phyloP scores from a whole-genome alignment of 352 stramenopile species.

The Plasmopara muralis region DNA sequence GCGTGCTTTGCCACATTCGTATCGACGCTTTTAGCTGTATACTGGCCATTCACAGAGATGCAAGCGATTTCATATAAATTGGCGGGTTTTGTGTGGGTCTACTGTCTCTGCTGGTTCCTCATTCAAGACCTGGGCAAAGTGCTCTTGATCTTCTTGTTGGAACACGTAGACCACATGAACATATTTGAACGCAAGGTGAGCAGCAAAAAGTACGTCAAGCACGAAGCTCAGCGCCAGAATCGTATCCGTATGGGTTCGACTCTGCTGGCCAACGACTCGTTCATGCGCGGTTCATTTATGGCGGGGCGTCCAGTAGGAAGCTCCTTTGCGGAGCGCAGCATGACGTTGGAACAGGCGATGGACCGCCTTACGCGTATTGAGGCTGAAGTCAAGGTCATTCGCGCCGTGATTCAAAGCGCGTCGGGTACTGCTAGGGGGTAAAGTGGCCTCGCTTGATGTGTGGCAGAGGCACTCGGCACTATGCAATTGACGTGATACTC shows the following conservation, averaged over 20 bases:
- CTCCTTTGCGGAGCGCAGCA: slow-evolving; percentile 47
- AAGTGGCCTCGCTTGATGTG: slow-evolving; percentile 5
- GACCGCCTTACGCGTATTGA: slow-evolving; percentile 62
- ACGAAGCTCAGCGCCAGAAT: slow-evolving; percentile 70
- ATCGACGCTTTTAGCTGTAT: slow-evolving; percentile 78
- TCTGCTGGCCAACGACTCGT: slow-evolving; percentile 54
- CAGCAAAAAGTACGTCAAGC: slow-evolving; percentile 50
- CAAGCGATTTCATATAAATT: slow-evolving; percentile 71
- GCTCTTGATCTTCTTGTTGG: slow-evolving; percentile 49
- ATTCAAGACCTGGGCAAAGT: slow-evolving; percentile 82
- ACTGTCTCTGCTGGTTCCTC: slow-evolving; percentile 83
- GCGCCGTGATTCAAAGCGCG: slow-evolving; percentile 52
- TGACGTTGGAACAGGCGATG: slow-evolving; percentile 69
- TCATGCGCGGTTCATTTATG: slow-evolving; percentile 74
- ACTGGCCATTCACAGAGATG: slow-evolving; percentile 79
- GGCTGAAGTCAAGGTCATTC: slow-evolving; percentile 57
- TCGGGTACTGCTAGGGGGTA: slow-evolving; percentile 25
- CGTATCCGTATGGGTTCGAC: slow-evolving; percentile 67
- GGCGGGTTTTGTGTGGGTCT: slow-evolving; percentile 83
- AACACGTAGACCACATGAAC: slow-evolving; percentile 51
- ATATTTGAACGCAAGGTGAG: slow-evolving; percentile 49
- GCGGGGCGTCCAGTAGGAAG: slow-evolving; percentile 57
- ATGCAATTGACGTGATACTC: not conserved
- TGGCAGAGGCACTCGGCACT: too few relatives aligned
- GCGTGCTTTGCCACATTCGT: slow-evolving; percentile 69